Evolutionary conservation across 148 eudicot species (phyloP), one percentile per base, ranked within the genome.

Genomic region (Nepenthes mirabilis): DNA sequence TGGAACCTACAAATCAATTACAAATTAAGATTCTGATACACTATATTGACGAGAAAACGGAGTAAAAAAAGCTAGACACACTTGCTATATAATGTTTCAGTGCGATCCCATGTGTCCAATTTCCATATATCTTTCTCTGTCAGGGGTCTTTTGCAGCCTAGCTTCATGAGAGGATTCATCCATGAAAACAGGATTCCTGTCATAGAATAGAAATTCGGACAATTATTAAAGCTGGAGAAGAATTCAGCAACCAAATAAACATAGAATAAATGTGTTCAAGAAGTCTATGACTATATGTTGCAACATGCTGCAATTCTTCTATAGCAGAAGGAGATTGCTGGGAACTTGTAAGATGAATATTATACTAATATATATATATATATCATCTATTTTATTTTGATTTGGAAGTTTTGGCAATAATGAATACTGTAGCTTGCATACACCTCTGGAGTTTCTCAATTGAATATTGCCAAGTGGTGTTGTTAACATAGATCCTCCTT

Each of bases 111-210:
- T 11, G 87, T 77, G 74, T 93, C 98, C 62, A 93, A 84, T 74
- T 86, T 81, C 98, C 98, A 93, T 5, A 93, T 74, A 83, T 93
- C 98, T 70, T 84, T 93, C 72, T 93, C 98, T 7, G 95, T 88
- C 60, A 93, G 86, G 12, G 98, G 98, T 70, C 98, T 83, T 76
- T 62, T 86, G 65, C 75, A 84, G 33, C 98, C 98, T 32, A 93
- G 75, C 55, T 69, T 52, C 98, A 93, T 88, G 58, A 93, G 71
- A 37, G 86, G 95, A 64, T 79, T 81, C 80, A 93, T 86, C 98
- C 98, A 93, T 14, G 75, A 65, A 76, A 88, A 93, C n/a, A 67
- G 57, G 64, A 76, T 83, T 56, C 65, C 98, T 93, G 60, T 58
- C 70, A 65, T 67, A 56, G 58, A 70, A 61, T 55, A 43, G 52